Evolutionary conservation across 2,329 filamentous ascomycete species (phyloP).

Genomic region (Ascochyta viciae-villosae): DNA sequence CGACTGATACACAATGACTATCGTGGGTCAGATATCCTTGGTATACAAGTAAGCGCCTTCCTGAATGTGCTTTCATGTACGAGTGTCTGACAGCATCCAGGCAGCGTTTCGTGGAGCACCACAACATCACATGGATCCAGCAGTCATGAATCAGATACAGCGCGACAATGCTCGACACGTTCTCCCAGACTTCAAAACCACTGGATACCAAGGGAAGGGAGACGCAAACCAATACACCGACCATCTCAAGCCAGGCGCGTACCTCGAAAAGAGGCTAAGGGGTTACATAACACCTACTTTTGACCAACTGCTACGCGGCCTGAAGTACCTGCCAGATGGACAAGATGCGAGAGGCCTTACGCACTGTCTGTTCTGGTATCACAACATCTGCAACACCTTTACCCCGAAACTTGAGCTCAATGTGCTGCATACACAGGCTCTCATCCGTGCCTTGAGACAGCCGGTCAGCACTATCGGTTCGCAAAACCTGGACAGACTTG

Average conservation of each 20-base stretch:
- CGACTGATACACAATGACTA: constrained; percentile 34
- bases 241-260: constrained; percentile 11
- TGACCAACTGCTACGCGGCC: constrained; percentile 27
- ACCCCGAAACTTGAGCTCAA: constrained; percentile 33
- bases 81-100: background rate
- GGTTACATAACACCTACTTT: constrained; percentile 26
- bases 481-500: constrained; percentile 29
- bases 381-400: constrained; percentile 21
- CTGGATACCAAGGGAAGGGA: constrained; percentile 16
- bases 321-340: constrained; percentile 28
- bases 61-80: background rate
- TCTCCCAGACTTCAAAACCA: constrained; percentile 21
- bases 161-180: constrained; percentile 19
- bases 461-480: constrained; percentile 24
- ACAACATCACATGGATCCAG: constrained; percentile 5
- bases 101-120: constrained; percentile 20
- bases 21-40: constrained; percentile 26
- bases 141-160: constrained; percentile 23
- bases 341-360: constrained; percentile 31
- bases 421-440: constrained; percentile 34
- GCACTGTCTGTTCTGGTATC: constrained; percentile 32
- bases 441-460: constrained; percentile 26
- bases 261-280: constrained; percentile 13
- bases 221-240: constrained; percentile 23
- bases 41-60: constrained; percentile 24